A percentile compares a stretch with the other conserved stretches of the same genome.
Conservation (phyloP, 192 early-diverging fungal species). For the Phycomyces blakesleeanus region DNA sequence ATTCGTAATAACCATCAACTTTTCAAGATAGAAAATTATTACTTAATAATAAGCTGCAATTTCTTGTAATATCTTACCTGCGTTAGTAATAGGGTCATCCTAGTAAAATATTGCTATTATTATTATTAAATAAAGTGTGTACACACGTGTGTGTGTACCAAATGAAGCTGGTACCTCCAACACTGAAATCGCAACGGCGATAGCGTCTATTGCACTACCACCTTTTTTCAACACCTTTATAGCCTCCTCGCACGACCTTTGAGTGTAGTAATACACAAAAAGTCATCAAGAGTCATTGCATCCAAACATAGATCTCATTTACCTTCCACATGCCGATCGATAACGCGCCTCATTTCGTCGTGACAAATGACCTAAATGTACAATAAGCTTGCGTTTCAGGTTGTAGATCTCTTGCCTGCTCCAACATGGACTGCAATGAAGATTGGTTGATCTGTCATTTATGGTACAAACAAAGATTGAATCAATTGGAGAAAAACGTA, state of each 20-base stretch:
- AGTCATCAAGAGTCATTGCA: not conserved
- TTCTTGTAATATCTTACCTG: conserved; percentile 29
- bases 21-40: too few relatives aligned
- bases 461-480: too few relatives aligned
- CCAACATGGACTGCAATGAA: conserved; percentile 55
- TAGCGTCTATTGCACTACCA: conserved; percentile 24
- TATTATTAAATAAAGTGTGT: not conserved
- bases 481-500: too few relatives aligned
- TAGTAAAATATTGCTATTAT: not conserved
- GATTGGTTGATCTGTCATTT: conserved; percentile 1
- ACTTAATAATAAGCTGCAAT: too few relatives aligned
- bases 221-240: conserved; percentile 25
- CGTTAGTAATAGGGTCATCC: conserved; percentile 44
- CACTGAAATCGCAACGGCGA: conserved; percentile 33
- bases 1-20: not conserved
- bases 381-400: not conserved
- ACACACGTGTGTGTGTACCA: not conserved
- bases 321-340: conserved; percentile 34
- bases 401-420: conserved; percentile 33
- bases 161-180: conserved; percentile 29
- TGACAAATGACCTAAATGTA: conserved; percentile 25
- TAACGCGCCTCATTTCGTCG: conserved; percentile 31
- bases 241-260: conserved; percentile 38
- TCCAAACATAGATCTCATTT: not conserved
- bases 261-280: not conserved